Evolutionary conservation across 177 flowering plant genomes (phyloP).

Genomic region (Viscum album): DNA sequence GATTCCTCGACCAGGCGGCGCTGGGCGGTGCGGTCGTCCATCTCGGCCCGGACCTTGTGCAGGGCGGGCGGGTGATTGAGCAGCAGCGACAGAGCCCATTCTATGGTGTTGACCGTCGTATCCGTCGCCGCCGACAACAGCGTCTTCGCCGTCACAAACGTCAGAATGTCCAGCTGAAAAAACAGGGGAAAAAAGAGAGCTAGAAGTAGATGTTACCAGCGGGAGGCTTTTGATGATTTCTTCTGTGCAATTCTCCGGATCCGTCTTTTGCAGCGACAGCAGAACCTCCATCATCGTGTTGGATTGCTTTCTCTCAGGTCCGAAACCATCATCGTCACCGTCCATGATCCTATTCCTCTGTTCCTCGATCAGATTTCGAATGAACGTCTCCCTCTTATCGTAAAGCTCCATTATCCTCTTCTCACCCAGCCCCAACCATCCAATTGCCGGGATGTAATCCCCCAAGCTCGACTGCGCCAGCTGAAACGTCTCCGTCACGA

Average conservation of each 20-base stretch:
- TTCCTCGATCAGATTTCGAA: neutral
- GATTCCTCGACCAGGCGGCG: neutral
- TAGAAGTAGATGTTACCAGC: neutral
- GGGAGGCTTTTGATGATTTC: constrained; percentile 22
- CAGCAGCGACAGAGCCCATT: constrained; percentile 3
- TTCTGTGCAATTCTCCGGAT: constrained; percentile 23
- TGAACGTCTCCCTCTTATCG: neutral
- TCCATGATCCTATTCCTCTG: neutral
- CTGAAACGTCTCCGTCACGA: neutral
- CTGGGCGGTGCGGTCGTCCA: neutral
- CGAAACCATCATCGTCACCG: neutral
- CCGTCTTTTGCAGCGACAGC: constrained; percentile 19
- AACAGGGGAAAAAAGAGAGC: neutral
- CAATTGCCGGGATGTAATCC: neutral
- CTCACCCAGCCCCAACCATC: neutral
- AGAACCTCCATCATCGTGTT: constrained; percentile 9
- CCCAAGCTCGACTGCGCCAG: neutral
- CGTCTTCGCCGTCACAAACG: neutral
- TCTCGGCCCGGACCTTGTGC: neutral
- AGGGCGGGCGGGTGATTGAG: neutral
- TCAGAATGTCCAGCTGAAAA: too few relatives aligned
- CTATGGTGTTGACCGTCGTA: neutral
- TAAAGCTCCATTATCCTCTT: neutral
- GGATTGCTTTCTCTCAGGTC: too few relatives aligned
- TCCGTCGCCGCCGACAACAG: neutral